A percentile compares a stretch with the other conserved stretches of the same genome.
phyloP scores from a whole-genome alignment of 164 flowering plant species.

The Chimonanthus salicifolius region DNA sequence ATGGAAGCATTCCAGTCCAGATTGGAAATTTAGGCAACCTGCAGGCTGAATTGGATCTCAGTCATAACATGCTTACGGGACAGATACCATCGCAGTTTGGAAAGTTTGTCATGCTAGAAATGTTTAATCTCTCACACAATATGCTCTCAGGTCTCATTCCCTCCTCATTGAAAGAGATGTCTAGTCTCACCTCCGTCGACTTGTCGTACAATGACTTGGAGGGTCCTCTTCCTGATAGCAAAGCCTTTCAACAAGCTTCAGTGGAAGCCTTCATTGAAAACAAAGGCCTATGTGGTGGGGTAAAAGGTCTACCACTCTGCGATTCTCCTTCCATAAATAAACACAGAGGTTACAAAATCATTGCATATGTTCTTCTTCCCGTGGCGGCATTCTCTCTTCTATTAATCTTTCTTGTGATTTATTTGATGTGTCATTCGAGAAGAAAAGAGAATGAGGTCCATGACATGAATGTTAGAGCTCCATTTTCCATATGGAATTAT shows the following conservation, averaged over 20 bases:
- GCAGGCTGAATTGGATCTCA: slow-evolving; percentile 41
- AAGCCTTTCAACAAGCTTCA: neutral
- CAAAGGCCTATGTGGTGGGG: slow-evolving; percentile 41
- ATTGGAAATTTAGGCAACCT: slow-evolving; percentile 30
- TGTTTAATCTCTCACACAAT: slow-evolving; percentile 52
- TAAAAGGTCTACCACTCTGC: slow-evolving; percentile 31
- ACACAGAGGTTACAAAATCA: neutral
- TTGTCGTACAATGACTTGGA: slow-evolving; percentile 46
- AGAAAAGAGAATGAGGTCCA: neutral
- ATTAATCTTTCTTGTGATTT: neutral
- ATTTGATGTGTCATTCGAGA: neutral
- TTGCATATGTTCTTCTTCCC: neutral
- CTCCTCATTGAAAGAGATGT: slow-evolving; percentile 17
- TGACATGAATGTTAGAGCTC: neutral
- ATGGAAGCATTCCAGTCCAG: slow-evolving; percentile 39
- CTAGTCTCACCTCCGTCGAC: slow-evolving; percentile 27
- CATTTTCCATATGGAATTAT: slow-evolving; percentile 7
- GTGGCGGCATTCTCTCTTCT: neutral
- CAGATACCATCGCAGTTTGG: slow-evolving; percentile 32
- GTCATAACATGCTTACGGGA: slow-evolving; percentile 49
- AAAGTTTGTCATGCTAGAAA: slow-evolving; percentile 32
- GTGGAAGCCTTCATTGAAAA: slow-evolving; percentile 15
- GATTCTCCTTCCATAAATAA: neutral
- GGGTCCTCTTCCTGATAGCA: slow-evolving; percentile 20
- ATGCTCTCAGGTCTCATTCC: slow-evolving; percentile 47